Evolutionary conservation across 73 alveolate species (phyloP).

Genomic region (Uronychia setigera): DNA sequence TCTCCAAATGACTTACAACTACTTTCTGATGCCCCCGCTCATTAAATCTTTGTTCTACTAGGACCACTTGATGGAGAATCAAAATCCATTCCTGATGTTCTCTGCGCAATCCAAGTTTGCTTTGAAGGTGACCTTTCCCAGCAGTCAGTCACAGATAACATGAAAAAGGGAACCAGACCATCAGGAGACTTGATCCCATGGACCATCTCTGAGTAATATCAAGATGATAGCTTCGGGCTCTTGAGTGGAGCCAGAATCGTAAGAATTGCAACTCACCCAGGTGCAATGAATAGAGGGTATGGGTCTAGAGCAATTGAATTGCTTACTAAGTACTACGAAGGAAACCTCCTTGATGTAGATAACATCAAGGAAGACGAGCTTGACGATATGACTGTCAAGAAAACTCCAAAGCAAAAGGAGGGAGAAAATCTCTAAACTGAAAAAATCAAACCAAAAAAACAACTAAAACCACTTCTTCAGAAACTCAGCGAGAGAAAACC

Average conservation of each 20-base stretch:
- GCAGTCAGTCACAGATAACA: constrained; percentile 78
- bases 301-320: constrained; percentile 92
- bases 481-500: constrained; percentile 94
- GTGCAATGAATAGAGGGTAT: constrained; percentile 97
- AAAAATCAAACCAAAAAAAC: constrained; percentile 67
- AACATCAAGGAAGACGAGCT: constrained; percentile 65
- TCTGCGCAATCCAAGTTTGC: constrained; percentile 98
- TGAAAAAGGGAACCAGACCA: constrained; percentile 86
- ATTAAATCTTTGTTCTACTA: constrained; percentile 94
- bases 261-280: constrained; percentile 99
- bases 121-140: constrained; percentile 63
- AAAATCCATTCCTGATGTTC: constrained; percentile 94
- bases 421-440: constrained; percentile 50
- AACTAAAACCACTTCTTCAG: constrained; percentile 90
- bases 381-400: constrained; percentile 25
- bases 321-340: constrained; percentile 86
- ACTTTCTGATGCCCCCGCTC: constrained; percentile 99
- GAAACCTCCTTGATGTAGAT: constrained; percentile 77
- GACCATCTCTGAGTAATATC: constrained; percentile 98
- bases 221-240: constrained; percentile 93
- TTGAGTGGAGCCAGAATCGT: constrained; percentile 97
- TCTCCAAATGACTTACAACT: constrained; percentile 99
- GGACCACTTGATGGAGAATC: constrained; percentile 88
- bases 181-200: constrained; percentile 99
- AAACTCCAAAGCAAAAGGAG: constrained; percentile 20